Evolutionary conservation across 345 rosid genomes (phyloP), one percentile per base, ranked within the genome.

Genomic region (Corchorus olitorius): DNA sequence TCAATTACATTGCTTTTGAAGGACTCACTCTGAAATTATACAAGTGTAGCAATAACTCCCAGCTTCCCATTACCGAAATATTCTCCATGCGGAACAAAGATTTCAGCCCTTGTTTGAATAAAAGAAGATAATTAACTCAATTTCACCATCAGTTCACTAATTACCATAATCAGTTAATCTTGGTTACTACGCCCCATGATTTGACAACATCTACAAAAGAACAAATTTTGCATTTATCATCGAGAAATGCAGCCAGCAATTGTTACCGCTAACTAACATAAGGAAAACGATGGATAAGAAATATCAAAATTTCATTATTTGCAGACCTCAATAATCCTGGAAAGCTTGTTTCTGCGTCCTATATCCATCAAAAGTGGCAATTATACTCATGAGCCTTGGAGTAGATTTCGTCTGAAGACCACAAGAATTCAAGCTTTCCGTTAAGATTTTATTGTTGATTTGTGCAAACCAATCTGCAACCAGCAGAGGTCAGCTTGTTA

Each of bases 401-500:
- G 74, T 93, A 93, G 67, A 95, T 95, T 85, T 93, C 98, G 5
- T 90, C 93, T 1, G 99, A 95, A 15, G 98, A 89, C 97, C 99
- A 93, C 55, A 93, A 39, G 72, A 92, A 93, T 79, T 92, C 96
- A 0, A 95, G 94, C 20, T 88, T 88, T 16, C 80, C 88, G 27
- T 35, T 64, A 22, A 84, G 74, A 84, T 86, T n/a, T n/a, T n/a
- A n/a, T n/a, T n/a, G n/a, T n/a, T n/a, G n/a, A n/a, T n/a, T n/a
- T n/a, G n/a, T n/a, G n/a, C n/a, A n/a, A n/a, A n/a, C n/a, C n/a
- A n/a, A n/a, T n/a, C n/a, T n/a, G n/a, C n/a, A n/a, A n/a, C n/a
- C n/a, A n/a, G n/a, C n/a, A n/a, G n/a, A n/a, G n/a, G n/a, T n/a
- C n/a, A n/a, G n/a, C n/a, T n/a, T n/a, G n/a, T n/a, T n/a, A n/a